phyloP scores from a whole-genome alignment of 768 basidiomycete species.

The Cystobasidium onofrii region DNA sequence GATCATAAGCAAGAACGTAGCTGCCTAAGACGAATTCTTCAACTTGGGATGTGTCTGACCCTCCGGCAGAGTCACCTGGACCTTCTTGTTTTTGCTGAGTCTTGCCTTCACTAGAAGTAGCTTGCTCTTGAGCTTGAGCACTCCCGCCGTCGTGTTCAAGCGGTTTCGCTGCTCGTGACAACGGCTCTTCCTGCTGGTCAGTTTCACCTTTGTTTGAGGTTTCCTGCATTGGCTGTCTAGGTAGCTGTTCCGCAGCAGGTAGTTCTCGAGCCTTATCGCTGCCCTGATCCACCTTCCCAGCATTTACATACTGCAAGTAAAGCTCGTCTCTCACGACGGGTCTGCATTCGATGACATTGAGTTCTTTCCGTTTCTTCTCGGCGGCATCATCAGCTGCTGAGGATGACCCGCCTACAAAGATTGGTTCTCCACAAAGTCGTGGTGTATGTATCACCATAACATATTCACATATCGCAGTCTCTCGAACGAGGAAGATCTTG shows the following conservation, averaged over 20 bases:
- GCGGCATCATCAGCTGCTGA: constrained; percentile 17
- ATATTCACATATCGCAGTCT: constrained; percentile 68
- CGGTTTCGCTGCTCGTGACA: neutral
- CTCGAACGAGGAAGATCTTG: constrained; percentile 42
- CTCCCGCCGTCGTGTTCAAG: too few species aligned
- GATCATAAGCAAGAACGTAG: constrained; percentile 13
- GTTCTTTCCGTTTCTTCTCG: constrained; percentile 1
- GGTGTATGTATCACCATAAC: constrained; percentile 90
- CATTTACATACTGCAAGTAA: neutral
- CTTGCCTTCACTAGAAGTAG: neutral
- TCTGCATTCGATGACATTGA: constrained; percentile 24
- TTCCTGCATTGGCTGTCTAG: neutral
- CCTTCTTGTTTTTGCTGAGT: neutral
- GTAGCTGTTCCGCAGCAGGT: neutral
- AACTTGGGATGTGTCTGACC: neutral
- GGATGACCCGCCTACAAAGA: constrained; percentile 51
- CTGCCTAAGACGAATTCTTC: constrained; percentile 2
- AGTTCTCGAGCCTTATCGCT: neutral
- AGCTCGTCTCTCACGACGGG: constrained; percentile 27
- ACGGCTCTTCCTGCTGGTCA: neutral
- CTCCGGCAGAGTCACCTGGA: neutral
- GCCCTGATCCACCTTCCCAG: neutral
- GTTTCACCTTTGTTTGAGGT: neutral
- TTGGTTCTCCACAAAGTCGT: constrained; percentile 82
- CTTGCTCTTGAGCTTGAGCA: neutral